A percentile compares a stretch with the other conserved stretches of the same genome.
These are phyloP conservation scores for Neurospora sp. DNA, from an alignment of 495 filamentous ascomycete genomes.

Conservation along the genomic window DNA sequence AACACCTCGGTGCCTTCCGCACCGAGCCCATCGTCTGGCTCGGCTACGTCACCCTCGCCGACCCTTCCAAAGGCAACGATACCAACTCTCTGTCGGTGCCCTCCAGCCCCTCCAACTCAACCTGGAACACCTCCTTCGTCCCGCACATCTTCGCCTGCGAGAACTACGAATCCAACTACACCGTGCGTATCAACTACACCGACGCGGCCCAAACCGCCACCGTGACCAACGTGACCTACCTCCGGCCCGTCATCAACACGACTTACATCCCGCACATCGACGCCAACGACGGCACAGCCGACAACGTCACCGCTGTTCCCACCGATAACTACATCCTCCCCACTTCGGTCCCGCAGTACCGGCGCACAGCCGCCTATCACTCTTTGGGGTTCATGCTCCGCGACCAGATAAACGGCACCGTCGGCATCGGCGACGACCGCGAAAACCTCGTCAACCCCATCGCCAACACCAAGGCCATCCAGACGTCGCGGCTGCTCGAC, in stretches of 20 bases:
- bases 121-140: constrained; percentile 19
- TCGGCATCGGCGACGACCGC: constrained; percentile 10
- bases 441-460: constrained; percentile 23
- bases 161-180: constrained; percentile 28
- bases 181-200: constrained; percentile 23
- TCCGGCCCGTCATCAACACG: constrained; percentile 25
- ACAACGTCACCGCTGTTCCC: constrained; percentile 28
- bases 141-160: constrained; percentile 31
- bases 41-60: constrained; percentile 16
- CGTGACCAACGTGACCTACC: constrained; percentile 16
- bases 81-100: constrained; percentile 9
- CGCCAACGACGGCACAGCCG: constrained; percentile 25
- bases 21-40: constrained; percentile 31
- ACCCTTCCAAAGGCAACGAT: constrained; percentile 11
- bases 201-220: constrained; percentile 16
- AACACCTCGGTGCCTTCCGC: constrained; percentile 26
- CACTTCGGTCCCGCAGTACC: constrained; percentile 15
- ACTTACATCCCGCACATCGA: constrained; percentile 21
- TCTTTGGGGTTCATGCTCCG: constrained; percentile 24
- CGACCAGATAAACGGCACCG: constrained; percentile 27
- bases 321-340: constrained; percentile 26
- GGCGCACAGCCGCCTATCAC: constrained; percentile 26
- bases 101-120: constrained; percentile 10
- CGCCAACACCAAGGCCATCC: constrained; percentile 23
- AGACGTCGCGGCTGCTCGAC: constrained; percentile 24